Evolutionary conservation across 1,284 basidiomycete species (phyloP).

Genomic region (Entoloma clypeatum): DNA sequence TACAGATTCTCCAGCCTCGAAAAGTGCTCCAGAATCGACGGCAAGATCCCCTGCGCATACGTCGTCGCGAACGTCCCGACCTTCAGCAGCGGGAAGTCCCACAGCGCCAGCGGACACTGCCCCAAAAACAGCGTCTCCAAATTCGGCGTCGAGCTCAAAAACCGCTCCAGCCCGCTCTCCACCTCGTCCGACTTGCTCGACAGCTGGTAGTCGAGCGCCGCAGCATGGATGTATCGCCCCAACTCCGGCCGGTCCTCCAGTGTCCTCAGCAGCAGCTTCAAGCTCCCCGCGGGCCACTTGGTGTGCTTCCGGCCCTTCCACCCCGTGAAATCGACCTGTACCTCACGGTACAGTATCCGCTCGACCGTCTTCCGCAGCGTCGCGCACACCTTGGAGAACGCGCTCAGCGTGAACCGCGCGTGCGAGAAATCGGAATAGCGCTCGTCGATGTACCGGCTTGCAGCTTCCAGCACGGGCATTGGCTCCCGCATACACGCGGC

Average conservation of each 20-base stretch:
- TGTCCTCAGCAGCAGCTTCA: constrained; percentile 23
- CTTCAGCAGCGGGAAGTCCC: constrained; percentile 19
- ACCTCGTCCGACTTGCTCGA: constrained; percentile 17
- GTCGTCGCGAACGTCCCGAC: constrained; percentile 24
- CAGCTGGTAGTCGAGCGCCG: constrained; percentile 25
- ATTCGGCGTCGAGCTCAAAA: constrained; percentile 21
- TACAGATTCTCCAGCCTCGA: constrained; percentile 22
- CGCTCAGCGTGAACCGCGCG: constrained; percentile 22
- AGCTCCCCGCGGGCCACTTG: constrained; percentile 23
- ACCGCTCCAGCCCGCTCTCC: constrained; percentile 20
- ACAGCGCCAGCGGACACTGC: constrained; percentile 26
- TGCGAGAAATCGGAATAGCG: constrained; percentile 23
- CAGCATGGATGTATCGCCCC: constrained; percentile 18
- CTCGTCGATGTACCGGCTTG: constrained; percentile 24
- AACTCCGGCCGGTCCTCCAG: constrained; percentile 23
- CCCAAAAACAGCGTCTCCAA: constrained; percentile 23
- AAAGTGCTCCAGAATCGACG: constrained; percentile 21
- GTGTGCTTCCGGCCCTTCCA: constrained; percentile 30
- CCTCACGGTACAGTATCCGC: constrained; percentile 25
- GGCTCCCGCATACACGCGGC: constrained; percentile 21
- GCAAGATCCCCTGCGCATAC: constrained; percentile 25
- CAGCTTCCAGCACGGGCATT: constrained; percentile 18
- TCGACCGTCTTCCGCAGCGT: constrained; percentile 20
- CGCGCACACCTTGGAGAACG: constrained; percentile 20
- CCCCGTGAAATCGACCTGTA: constrained; percentile 26